These are phyloP conservation scores for Onygenales sp. DNA, from an alignment of 2,329 filamentous ascomycete species.

Conservation along the genomic window DNA sequence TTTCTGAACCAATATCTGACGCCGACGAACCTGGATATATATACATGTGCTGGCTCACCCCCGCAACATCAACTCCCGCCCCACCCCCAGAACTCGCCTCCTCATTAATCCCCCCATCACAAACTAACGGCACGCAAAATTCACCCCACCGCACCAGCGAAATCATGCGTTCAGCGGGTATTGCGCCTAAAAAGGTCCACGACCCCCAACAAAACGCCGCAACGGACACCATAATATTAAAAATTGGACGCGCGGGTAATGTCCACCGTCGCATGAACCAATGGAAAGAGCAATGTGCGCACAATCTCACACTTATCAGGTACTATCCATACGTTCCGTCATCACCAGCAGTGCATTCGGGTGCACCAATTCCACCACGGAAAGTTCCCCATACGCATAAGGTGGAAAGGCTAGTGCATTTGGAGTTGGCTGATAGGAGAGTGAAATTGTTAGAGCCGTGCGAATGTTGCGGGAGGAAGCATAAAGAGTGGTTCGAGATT, in stretches of 20 bases:
- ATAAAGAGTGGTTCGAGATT: conserved; percentile 93
- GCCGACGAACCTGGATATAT: conserved; percentile 82
- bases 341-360: conserved; percentile 19
- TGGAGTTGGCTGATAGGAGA: conserved; percentile 61
- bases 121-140: conserved; percentile 14
- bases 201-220: neutral
- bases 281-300: conserved; percentile 88
- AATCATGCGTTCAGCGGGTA: conserved; percentile 27
- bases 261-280: conserved; percentile 86
- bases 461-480: conserved; percentile 68
- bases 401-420: conserved; percentile 81
- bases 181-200: conserved; percentile 14
- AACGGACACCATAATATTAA: conserved; percentile 54
- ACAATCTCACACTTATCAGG: conserved; percentile 75
- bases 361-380: conserved; percentile 6
- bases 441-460: conserved; percentile 56
- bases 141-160: conserved; percentile 26
- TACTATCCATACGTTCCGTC: conserved; percentile 76
- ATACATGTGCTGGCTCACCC: conserved; percentile 97
- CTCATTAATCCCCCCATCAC: conserved; percentile 47
- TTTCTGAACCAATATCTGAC: conserved; percentile 64
- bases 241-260: conserved; percentile 63
- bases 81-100: conserved; percentile 43
- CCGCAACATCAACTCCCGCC: conserved; percentile 42
- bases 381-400: conserved; percentile 70